Evolutionary conservation across 2,329 filamentous ascomycete species (phyloP).

Genomic region (Geosmithia putterillii): DNA sequence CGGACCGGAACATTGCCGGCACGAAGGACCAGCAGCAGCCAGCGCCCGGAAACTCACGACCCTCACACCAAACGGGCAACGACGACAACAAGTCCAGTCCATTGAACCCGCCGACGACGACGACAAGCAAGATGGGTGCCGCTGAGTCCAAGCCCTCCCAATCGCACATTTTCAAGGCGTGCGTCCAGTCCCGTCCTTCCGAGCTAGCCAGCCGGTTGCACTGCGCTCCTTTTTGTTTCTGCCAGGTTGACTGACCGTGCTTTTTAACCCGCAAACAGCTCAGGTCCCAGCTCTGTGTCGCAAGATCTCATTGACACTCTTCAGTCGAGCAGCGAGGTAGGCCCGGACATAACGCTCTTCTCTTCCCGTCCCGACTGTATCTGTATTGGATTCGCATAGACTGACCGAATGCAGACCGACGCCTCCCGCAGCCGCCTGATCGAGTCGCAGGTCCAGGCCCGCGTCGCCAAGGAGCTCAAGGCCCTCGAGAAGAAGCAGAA

Average conservation of each 20-base stretch:
- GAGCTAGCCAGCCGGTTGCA: not conserved
- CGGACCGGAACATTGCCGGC: not conserved
- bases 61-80: not conserved
- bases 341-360: conserved; percentile 5
- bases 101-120: conserved; percentile 16
- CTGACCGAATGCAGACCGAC: conserved; percentile 55
- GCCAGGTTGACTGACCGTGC: conserved; percentile 4
- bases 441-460: conserved; percentile 80
- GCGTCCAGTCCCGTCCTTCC: conserved; percentile 14
- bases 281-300: conserved; percentile 49
- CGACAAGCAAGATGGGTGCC: conserved; percentile 36
- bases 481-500: conserved; percentile 61
- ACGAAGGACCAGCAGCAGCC: not conserved
- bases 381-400: not conserved
- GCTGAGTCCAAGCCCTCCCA: conserved; percentile 39
- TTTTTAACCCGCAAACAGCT: conserved; percentile 19
- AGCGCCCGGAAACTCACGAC: conserved; percentile 19
- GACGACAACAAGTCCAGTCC: conserved; percentile 14
- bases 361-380: not conserved
- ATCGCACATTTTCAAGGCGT: conserved; percentile 43
- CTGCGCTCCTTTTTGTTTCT: not conserved
- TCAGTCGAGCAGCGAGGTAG: conserved; percentile 76
- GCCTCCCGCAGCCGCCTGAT: conserved; percentile 69
- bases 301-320: conserved; percentile 72
- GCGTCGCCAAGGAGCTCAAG: conserved; percentile 75